Evolutionary conservation across 495 filamentous ascomycete genomes (phyloP), one percentile per base, ranked within the genome.

Genomic region (Talaromyces thailandensis): DNA sequence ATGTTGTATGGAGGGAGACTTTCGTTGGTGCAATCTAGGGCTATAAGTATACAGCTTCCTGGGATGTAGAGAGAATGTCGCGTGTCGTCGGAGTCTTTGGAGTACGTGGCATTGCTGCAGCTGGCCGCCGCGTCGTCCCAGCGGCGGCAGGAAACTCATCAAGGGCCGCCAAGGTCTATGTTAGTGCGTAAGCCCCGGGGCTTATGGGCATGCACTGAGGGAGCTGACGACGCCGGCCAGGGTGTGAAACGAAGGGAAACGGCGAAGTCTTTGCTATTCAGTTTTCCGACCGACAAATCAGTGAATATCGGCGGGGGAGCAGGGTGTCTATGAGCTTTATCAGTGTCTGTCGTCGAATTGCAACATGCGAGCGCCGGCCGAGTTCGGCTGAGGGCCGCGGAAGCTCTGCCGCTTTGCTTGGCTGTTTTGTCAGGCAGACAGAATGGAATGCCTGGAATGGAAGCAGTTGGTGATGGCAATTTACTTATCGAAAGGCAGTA

Each of bases 81-180:
- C 51, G 51, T 55, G 51, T 26, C 23, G 51, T 55, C 51, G 28
- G 26, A 32, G 55, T 57, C 55, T 57, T 5, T 25, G 8, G 9
- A 60, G 57, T 24, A 60, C 40, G 57, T 45, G 55, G 55, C 55
- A 29, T 35, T 35, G 55, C 14, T 57, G 55, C 26, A 57, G 57
- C 57, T 37, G 56, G 56, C 56, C 56, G 29, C 56, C 56, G 29
- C 56, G 24, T 29, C 56, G 24, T 58, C n/a, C 12, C 56, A 60
- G 57, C 57, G 57, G 57, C 57, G 57, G 57, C 57, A 60, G 57
- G 31, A 60, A 37, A 60, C 35, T 43, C 57, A 60, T 60, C 31
- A 23, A 60, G 57, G 57, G 40, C 51, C 57, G 57, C 57, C 40
- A 60, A 60, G 51, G 21, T 55, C 24, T 28, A 25, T 14, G n/a